These are phyloP conservation scores for Clonostachys rosea DNA, from an alignment of 2,329 filamentous ascomycete species.

Conservation along the genomic window DNA sequence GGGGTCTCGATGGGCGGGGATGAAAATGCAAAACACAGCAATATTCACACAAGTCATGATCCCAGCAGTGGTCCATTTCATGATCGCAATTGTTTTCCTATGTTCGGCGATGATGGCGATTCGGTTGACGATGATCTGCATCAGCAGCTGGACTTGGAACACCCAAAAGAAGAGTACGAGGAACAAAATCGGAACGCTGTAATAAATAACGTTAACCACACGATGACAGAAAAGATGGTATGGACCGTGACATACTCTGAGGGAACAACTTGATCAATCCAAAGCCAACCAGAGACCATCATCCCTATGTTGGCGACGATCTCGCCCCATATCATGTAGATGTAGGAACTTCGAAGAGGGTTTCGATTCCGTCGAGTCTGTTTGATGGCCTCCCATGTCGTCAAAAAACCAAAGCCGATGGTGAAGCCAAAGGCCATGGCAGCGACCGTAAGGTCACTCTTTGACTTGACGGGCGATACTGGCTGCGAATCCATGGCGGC, in stretches of 20 bases:
- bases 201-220: not conserved
- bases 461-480: constrained; percentile 2
- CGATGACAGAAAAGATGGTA: too few species aligned
- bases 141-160: constrained; percentile 41
- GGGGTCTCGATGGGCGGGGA: constrained; percentile 29
- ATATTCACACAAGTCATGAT: constrained; percentile 45
- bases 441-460: constrained; percentile 17
- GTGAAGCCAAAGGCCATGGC: constrained; percentile 23
- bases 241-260: constrained; percentile 13
- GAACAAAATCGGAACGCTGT: constrained; percentile 22
- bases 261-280: constrained; percentile 24
- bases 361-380: constrained; percentile 31
- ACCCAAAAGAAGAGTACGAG: constrained; percentile 33
- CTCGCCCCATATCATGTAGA: constrained; percentile 41
- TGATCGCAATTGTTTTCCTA: constrained; percentile 20
- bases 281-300: constrained; percentile 30
- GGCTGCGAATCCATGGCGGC: too few species aligned
- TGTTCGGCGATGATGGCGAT: constrained; percentile 41
- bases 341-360: constrained; percentile 25
- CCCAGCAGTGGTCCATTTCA: constrained; percentile 41
- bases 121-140: constrained; percentile 53
- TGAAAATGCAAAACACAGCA: constrained; percentile 48
- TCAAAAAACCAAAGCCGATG: constrained; percentile 34
- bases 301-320: constrained; percentile 30
- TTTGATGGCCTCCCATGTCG: constrained; percentile 31